Evolutionary conservation across 2,329 filamentous ascomycete genomes (phyloP), one percentile per base, ranked within the genome.

Genomic region (Chaetothyriales sp.): DNA sequence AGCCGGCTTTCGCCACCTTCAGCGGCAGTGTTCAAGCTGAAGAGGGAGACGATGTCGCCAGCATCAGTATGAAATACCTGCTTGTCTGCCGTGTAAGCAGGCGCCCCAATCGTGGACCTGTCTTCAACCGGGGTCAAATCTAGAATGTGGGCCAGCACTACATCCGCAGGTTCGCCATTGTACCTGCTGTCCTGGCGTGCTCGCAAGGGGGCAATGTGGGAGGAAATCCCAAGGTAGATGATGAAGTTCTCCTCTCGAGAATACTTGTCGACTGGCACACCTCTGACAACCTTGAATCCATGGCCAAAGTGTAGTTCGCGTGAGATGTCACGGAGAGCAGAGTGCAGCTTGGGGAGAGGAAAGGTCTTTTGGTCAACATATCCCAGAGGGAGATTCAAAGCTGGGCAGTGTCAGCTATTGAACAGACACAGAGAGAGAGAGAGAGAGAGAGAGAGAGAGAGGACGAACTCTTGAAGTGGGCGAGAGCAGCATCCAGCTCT

Each of bases 141-240:
- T 61, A 78, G 83, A 64, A 84, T 78, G 55, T 84, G 80, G 2
- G 72, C 67, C 1, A 79, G 62, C 5, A 78, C 72, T 0, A 77
- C 73, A 44, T 77, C 75, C 1, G 72, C 72, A 0, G 67, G 66
- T n/a, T 65, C 56, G 15, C 72, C 73, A 1, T 71, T 57, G 51
- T 65, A 68, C 18, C 66, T 66, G 43, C 15, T 47, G 58, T 71
- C 66, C 54, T 73, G 70, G 2, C 67, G 64, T 4, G 66, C 71
- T 2, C 69, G 60, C 8, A 65, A 57, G 7, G 57, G 55, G 26
- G 62, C 70, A 45, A 72, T 62, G 52, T 72, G 66, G 5, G 67
- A 66, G 1, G 69, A 69, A 1, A 73, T 55, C 0, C 71, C 70
- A 1, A 64, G 56, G 50, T 70, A 72, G 25, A 72, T 67, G 32